A percentile compares a stretch with the other conserved stretches of the same genome.
Evolutionary conservation across 441 rosid genomes (phyloP).

Genomic region (Rhodomyrtus psidioides): DNA sequence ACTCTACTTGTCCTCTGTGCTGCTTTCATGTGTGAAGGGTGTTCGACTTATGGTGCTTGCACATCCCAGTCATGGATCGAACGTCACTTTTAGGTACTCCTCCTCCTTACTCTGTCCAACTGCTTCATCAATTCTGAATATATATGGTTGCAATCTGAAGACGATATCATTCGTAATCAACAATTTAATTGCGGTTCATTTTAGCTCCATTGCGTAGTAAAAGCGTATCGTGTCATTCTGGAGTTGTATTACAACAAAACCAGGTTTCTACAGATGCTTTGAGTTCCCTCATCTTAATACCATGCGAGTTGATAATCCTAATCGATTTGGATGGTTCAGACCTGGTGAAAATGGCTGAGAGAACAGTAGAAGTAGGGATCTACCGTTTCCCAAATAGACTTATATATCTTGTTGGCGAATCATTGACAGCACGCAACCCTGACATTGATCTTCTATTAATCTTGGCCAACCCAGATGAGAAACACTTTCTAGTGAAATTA

Average conservation of each 20-base stretch:
- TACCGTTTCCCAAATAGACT: conserved; percentile 47
- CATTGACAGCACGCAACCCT: conserved; percentile 69
- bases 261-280: background rate
- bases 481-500: background rate
- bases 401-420: conserved; percentile 85
- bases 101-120: background rate
- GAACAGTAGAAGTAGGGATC: conserved; percentile 45
- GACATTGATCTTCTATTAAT: conserved; percentile 55
- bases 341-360: conserved; percentile 58
- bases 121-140: background rate
- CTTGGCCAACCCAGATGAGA: conserved; percentile 76
- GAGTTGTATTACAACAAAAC: background rate
- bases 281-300: background rate
- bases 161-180: background rate
- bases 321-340: conserved; percentile 26
- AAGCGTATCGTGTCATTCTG: background rate
- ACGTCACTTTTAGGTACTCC: conserved; percentile 53
- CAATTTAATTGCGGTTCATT: background rate
- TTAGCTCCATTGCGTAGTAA: background rate
- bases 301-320: background rate
- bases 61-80: conserved; percentile 81
- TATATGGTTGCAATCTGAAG: background rate
- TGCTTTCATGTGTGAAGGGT: conserved; percentile 38
- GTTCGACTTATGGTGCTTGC: conserved; percentile 83
- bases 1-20: background rate